Evolutionary conservation across 1,139 yeast genomes (phyloP).

Genomic region (Yarrowia galli): DNA sequence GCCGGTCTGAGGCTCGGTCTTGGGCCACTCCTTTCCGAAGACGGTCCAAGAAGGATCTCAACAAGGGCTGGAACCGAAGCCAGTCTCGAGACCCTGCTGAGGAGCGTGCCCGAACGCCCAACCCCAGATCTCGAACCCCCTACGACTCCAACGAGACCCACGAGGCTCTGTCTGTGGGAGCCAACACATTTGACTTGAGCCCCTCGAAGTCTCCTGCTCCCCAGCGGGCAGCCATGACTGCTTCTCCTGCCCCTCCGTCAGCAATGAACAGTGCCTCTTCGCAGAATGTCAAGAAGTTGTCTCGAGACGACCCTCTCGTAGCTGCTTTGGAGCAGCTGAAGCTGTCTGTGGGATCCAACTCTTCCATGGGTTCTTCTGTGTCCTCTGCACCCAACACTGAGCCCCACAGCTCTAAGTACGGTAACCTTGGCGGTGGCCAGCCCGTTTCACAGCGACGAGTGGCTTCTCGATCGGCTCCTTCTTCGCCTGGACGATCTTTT

Average conservation of each 20-base stretch:
- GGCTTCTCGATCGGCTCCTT: conserved; percentile 41
- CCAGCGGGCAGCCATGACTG: conserved; percentile 36
- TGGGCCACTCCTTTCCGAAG: conserved; percentile 55
- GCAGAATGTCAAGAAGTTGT: conserved; percentile 45
- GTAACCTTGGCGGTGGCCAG: conserved; percentile 38
- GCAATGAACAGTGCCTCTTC: conserved; percentile 43
- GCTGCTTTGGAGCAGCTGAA: conserved; percentile 71
- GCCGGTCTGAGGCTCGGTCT: conserved; percentile 46
- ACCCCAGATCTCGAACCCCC: conserved; percentile 19
- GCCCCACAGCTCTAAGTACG: conserved; percentile 37
- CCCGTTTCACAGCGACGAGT: conserved; percentile 40
- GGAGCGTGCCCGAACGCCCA: conserved; percentile 36
- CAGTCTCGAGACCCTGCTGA: conserved; percentile 41
- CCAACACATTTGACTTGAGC: conserved; percentile 50
- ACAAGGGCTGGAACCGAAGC: conserved; percentile 45
- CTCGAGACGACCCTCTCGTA: conserved; percentile 58
- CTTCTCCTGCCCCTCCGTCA: not conserved
- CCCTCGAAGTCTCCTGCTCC: conserved; percentile 39
- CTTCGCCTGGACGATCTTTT: conserved; percentile 40
- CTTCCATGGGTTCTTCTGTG: conserved; percentile 5
- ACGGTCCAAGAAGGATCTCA: conserved; percentile 47
- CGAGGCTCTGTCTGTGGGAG: conserved; percentile 45
- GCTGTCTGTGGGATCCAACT: conserved; percentile 45
- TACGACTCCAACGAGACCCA: conserved; percentile 9
- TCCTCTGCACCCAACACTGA: conserved; percentile 31